These are phyloP conservation scores for Cladorrhinum sp. DNA, from an alignment of 2,329 filamentous ascomycete genomes.

Conservation along the genomic window DNA sequence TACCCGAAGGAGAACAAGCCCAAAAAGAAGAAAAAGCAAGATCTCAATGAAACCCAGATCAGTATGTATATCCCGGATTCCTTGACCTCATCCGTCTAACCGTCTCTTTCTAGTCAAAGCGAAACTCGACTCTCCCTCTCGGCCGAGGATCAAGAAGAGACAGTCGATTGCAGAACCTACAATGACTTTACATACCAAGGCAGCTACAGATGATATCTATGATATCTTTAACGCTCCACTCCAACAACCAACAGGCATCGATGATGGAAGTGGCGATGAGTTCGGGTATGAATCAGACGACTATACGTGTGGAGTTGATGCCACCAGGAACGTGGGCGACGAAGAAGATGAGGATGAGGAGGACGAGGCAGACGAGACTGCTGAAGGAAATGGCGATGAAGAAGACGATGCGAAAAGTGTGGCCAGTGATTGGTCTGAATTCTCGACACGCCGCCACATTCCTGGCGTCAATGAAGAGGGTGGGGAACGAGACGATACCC, in stretches of 20 bases:
- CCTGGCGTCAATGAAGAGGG: slow-evolving; percentile 43
- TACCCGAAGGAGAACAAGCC: slow-evolving; percentile 39
- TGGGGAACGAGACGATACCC: slow-evolving; percentile 38
- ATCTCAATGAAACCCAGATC: slow-evolving; percentile 89
- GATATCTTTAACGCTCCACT: slow-evolving; percentile 92
- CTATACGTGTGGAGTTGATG: slow-evolving; percentile 84
- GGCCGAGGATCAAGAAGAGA: slow-evolving; percentile 77
- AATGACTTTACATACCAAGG: slow-evolving; percentile 94
- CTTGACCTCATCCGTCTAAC: slow-evolving; percentile 26
- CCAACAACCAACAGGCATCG: slow-evolving; percentile 38
- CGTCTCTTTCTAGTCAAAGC: slow-evolving; percentile 66
- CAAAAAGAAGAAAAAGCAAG: slow-evolving; percentile 76
- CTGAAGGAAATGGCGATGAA: slow-evolving; percentile 32
- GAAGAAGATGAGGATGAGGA: slow-evolving; percentile 41
- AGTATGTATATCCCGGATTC: slow-evolving; percentile 53
- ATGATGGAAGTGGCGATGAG: slow-evolving; percentile 51
- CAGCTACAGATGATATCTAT: slow-evolving; percentile 96
- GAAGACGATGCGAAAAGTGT: slow-evolving; percentile 55
- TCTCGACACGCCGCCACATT: slow-evolving; percentile 70
- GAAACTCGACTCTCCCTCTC: slow-evolving; percentile 84
- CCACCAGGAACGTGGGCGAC: slow-evolving; percentile 67
- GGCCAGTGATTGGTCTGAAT: slow-evolving; percentile 81
- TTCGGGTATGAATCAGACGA: slow-evolving; percentile 72
- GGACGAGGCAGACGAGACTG: slow-evolving; percentile 39
- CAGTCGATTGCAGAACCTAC: slow-evolving; percentile 68